Percentiles rank a stretch among this genome's conserved stretches.
Evolutionary conservation across 2,329 filamentous ascomycete species (phyloP).

Genomic region (Arthrinium puccinioides): DNA sequence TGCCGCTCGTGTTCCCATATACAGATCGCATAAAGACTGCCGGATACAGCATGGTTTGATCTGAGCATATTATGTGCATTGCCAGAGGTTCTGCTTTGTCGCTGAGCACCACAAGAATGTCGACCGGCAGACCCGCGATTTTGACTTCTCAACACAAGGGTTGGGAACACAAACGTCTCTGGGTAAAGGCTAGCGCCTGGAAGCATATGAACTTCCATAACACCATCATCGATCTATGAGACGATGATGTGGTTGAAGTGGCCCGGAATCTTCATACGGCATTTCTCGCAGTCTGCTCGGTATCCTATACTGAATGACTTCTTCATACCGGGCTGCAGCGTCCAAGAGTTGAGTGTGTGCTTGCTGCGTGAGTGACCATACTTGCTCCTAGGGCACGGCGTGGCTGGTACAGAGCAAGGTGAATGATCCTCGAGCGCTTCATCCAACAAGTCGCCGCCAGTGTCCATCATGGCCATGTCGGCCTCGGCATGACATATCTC

Average conservation of each 20-base stretch:
- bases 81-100: too few species aligned
- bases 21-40: too few species aligned
- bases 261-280: conserved; percentile 64
- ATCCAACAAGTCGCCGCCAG: conserved; percentile 11
- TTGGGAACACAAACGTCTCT: too few species aligned
- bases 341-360: conserved; percentile 55
- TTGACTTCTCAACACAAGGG: too few species aligned
- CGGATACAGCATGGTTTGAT: too few species aligned
- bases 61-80: too few species aligned
- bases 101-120: too few species aligned
- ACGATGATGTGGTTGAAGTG: conserved; percentile 77
- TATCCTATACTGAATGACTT: conserved; percentile 73
- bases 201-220: too few species aligned
- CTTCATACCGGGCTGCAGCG: conserved; percentile 56
- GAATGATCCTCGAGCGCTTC: conserved; percentile 15
- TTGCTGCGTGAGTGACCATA: conserved; percentile 51
- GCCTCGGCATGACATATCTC: conserved; percentile 15
- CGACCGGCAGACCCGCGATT: too few species aligned
- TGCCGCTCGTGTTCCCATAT: too few species aligned
- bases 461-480: conserved; percentile 26
- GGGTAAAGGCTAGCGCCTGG: too few species aligned
- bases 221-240: conserved; percentile 33
- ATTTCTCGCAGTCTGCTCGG: conserved; percentile 72
- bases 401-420: conserved; percentile 23
- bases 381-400: conserved; percentile 41